A percentile compares a stretch with the other conserved stretches of the same genome.
Evolutionary conservation across 75 land plant genomes (phyloP).

Genomic region (Sequoiadendron giganteum): DNA sequence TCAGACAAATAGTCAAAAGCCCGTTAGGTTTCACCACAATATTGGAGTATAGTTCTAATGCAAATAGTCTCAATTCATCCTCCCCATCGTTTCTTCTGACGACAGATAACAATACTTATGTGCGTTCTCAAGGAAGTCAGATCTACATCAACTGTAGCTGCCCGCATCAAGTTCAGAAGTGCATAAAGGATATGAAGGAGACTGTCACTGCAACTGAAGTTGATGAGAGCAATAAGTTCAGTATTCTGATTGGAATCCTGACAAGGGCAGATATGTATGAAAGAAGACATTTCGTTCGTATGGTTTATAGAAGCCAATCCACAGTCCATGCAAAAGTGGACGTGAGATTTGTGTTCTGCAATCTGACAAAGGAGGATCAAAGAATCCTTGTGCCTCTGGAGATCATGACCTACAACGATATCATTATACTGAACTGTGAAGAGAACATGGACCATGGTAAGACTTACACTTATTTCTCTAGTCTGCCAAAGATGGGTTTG

Average conservation of each 20-base stretch:
- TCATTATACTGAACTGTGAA: constrained; percentile 49
- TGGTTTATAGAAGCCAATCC: too few species aligned
- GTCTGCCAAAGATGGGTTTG: constrained; percentile 28
- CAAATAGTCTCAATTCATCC: background rate
- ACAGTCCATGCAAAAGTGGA: constrained; percentile 24
- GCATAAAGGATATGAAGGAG: background rate
- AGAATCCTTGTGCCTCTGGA: constrained; percentile 50
- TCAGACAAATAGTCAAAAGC: background rate
- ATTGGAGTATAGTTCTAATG: background rate
- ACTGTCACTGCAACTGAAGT: background rate
- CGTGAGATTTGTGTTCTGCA: constrained; percentile 58
- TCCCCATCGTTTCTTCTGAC: too few species aligned
- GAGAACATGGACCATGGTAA: too few species aligned
- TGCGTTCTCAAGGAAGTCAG: background rate
- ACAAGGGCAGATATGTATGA: constrained; percentile 11
- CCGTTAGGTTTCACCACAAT: background rate
- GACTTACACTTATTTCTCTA: too few species aligned
- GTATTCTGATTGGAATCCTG: constrained; percentile 53
- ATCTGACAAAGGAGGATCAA: constrained; percentile 37
- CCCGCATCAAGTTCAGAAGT: background rate
- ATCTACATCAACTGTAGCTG: constrained; percentile 10
- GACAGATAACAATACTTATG: background rate
- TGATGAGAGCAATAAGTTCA: background rate
- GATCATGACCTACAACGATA: constrained; percentile 44
- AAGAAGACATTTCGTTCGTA: too few species aligned